Evolutionary conservation across 345 rosid species (phyloP).

Genomic region (Durio zibethinus): DNA sequence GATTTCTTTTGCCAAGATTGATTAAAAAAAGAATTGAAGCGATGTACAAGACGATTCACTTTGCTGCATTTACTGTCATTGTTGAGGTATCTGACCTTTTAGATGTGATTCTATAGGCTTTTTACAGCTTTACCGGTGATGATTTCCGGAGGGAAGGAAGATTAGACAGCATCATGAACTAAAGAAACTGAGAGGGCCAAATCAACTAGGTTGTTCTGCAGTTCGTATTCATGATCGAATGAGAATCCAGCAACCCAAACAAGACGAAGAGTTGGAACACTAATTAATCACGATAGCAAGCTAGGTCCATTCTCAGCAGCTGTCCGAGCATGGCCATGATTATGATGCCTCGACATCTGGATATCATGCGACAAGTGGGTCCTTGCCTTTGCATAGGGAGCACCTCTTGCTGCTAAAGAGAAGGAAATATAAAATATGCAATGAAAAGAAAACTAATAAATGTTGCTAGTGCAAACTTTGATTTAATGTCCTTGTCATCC

Average conservation of each 20-base stretch:
- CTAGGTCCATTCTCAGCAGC: constrained; percentile 80
- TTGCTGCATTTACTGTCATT: neutral
- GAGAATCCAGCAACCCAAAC: neutral
- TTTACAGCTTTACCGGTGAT: neutral
- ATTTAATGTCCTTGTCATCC: neutral
- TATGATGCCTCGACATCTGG: constrained; percentile 72
- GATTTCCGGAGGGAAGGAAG: neutral
- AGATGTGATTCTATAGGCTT: neutral
- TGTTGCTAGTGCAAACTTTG: neutral
- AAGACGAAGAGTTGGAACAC: neutral
- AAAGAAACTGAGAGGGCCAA: neutral
- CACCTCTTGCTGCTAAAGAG: constrained; percentile 71
- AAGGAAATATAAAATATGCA: constrained; percentile 19
- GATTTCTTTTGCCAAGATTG: neutral
- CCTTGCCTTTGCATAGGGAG: constrained; percentile 93
- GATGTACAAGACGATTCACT: neutral
- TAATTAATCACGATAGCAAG: constrained; percentile 48
- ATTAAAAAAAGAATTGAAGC: neutral
- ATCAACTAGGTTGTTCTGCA: neutral
- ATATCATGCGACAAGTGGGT: constrained; percentile 77
- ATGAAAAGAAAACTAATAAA: neutral
- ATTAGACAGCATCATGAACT: neutral
- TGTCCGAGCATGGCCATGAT: constrained; percentile 59
- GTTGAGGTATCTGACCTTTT: neutral
- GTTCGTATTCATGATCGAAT: neutral